phyloP scores from a whole-genome alignment of 768 basidiomycete species.

The Mycena rebaudengoi region DNA sequence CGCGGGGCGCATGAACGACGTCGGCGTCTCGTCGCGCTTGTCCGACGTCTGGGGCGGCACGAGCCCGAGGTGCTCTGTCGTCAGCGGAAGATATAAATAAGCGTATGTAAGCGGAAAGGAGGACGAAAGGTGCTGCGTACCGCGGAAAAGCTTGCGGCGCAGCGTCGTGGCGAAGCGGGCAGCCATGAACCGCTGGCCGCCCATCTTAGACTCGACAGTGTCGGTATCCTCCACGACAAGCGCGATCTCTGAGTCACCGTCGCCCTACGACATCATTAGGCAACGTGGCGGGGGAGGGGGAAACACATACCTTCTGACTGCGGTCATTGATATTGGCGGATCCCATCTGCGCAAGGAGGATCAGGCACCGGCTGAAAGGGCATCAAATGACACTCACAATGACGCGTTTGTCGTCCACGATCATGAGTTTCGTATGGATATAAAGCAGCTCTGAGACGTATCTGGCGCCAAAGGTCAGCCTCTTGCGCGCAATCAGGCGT shows the following conservation, averaged over 20 bases:
- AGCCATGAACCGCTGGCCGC: constrained; percentile 77
- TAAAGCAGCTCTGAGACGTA: constrained; percentile 86
- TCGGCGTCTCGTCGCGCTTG: constrained; percentile 43
- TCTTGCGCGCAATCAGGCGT: constrained; percentile 10
- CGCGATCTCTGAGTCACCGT: constrained; percentile 95
- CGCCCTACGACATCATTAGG: constrained; percentile 58
- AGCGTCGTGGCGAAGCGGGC: constrained; percentile 85
- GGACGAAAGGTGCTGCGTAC: constrained; percentile 46
- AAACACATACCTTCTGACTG: constrained; percentile 67
- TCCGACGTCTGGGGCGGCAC: constrained; percentile 73
- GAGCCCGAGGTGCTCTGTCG: constrained; percentile 85
- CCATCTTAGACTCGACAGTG: constrained; percentile 77
- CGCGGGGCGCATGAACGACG: constrained; percentile 81
- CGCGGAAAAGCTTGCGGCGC: constrained; percentile 84
- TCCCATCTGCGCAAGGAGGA: constrained; percentile 68
- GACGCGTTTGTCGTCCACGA: constrained; percentile 90
- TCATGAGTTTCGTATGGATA: constrained; percentile 92
- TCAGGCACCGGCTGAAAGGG: background rate
- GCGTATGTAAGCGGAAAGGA: constrained; percentile 8
- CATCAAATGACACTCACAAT: constrained; percentile 64
- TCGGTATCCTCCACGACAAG: constrained; percentile 91
- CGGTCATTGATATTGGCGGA: constrained; percentile 94
- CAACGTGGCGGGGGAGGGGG: background rate
- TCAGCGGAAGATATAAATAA: background rate
- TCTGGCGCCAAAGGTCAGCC: constrained; percentile 42